phyloP scores from a whole-genome alignment of 2,329 filamentous ascomycete genomes.

The Arthrobotrys musiformis region DNA sequence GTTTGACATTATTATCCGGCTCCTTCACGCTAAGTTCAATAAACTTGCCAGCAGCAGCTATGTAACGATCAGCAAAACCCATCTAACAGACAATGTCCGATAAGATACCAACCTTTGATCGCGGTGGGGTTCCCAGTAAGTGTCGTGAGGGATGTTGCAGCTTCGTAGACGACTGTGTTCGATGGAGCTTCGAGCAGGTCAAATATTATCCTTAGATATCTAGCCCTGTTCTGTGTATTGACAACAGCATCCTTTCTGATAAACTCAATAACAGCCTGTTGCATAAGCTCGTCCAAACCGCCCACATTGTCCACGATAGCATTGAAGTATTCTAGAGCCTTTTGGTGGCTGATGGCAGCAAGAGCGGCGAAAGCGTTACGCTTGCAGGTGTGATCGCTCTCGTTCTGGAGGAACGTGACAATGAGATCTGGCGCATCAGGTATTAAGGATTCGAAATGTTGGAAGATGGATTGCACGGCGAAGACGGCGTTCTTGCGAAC shows the following conservation, averaged over 20 bases:
- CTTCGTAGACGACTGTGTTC: slow-evolving; percentile 96
- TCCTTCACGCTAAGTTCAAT: slow-evolving; percentile 98
- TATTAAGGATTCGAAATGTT: slow-evolving; percentile 89
- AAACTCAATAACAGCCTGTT: slow-evolving; percentile 94
- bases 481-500: slow-evolving; percentile 98
- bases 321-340: slow-evolving; percentile 86
- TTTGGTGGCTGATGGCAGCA: slow-evolving; percentile 89
- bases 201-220: slow-evolving; percentile 93
- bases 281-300: slow-evolving; percentile 91
- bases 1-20: slow-evolving; percentile 98
- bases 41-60: slow-evolving; percentile 86
- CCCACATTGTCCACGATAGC: slow-evolving; percentile 91
- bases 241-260: slow-evolving; percentile 97
- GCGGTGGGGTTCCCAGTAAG: slow-evolving; percentile 96
- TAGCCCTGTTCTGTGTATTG: slow-evolving; percentile 93
- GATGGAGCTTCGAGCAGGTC: slow-evolving; percentile 92
- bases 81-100: background rate
- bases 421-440: slow-evolving; percentile 95
- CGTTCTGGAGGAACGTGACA: slow-evolving; percentile 84
- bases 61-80: background rate
- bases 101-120: slow-evolving; percentile 73
- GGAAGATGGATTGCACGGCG: slow-evolving; percentile 89
- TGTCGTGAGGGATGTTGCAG: slow-evolving; percentile 90
- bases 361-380: slow-evolving; percentile 95
- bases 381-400: slow-evolving; percentile 96